Evolutionary conservation across 1,284 basidiomycete genomes (phyloP).

Genomic region (Cutaneotrichosporon sp.): DNA sequence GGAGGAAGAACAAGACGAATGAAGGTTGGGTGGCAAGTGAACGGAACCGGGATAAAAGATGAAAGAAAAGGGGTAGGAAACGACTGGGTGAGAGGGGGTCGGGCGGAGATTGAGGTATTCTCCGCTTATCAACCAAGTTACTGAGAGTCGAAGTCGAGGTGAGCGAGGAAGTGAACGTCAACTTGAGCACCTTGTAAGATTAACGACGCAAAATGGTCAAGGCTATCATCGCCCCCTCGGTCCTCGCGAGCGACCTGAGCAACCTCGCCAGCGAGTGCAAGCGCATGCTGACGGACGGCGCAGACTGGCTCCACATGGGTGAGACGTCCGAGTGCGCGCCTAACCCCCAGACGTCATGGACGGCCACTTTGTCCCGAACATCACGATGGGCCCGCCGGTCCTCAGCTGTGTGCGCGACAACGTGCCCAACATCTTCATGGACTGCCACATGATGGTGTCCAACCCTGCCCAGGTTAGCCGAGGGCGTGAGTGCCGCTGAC

Average conservation of each 20-base stretch:
- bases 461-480: slow-evolving; percentile 74
- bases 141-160: no score
- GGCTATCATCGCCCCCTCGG: slow-evolving; percentile 83
- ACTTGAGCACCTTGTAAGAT: no score
- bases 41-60: no score
- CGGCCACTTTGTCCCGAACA: slow-evolving; percentile 98
- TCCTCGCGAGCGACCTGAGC: slow-evolving; percentile 88
- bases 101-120: no score
- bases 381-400: slow-evolving; percentile 91
- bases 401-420: slow-evolving; percentile 81
- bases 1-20: no score
- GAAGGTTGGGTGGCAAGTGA: not conserved
- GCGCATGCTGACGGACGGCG: slow-evolving; percentile 84
- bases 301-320: slow-evolving; percentile 98
- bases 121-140: no score
- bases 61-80: no score
- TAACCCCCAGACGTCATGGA: slow-evolving; percentile 92
- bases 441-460: slow-evolving; percentile 99
- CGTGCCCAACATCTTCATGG: slow-evolving; percentile 96
- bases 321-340: no score
- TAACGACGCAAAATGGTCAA: slow-evolving; percentile 61
- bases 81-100: no score
- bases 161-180: no score
- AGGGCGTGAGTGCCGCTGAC: slow-evolving; percentile 1
- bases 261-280: slow-evolving; percentile 86